These are phyloP conservation scores for Penicillium cinerascens DNA, from an alignment of 495 filamentous ascomycete species.

Conservation along the genomic window DNA sequence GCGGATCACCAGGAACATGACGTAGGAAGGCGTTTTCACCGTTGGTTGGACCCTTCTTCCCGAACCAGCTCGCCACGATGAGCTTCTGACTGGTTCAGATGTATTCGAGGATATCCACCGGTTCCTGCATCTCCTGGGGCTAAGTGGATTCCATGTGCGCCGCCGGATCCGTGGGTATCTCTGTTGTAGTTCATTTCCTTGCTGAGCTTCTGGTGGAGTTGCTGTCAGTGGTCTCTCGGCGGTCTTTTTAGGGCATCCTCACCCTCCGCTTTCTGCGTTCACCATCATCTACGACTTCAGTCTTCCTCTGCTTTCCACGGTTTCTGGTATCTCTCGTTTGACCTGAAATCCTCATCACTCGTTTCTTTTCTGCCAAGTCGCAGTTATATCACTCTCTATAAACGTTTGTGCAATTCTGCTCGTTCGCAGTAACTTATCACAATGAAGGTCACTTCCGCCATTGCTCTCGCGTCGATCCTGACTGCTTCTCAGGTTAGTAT, in stretches of 20 bases:
- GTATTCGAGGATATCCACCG: background rate
- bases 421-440: background rate
- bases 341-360: background rate
- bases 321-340: background rate
- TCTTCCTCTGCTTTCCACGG: background rate
- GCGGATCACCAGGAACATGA: background rate
- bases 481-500: constrained; percentile 1
- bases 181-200: background rate
- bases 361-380: background rate
- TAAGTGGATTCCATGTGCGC: background rate
- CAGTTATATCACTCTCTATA: background rate
- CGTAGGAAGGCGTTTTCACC: background rate
- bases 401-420: background rate
- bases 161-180: background rate
- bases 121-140: background rate
- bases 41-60: background rate
- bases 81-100: background rate
- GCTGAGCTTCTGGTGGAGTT: background rate
- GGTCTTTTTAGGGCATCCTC: background rate
- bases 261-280: background rate
- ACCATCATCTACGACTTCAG: background rate
- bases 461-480: constrained; percentile 7
- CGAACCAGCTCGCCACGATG: background rate
- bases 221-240: background rate
- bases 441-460: constrained; percentile 3